Conservation (phyloP, 2,329 filamentous ascomycete species). For the Trichophyton schoenleinii region DNA sequence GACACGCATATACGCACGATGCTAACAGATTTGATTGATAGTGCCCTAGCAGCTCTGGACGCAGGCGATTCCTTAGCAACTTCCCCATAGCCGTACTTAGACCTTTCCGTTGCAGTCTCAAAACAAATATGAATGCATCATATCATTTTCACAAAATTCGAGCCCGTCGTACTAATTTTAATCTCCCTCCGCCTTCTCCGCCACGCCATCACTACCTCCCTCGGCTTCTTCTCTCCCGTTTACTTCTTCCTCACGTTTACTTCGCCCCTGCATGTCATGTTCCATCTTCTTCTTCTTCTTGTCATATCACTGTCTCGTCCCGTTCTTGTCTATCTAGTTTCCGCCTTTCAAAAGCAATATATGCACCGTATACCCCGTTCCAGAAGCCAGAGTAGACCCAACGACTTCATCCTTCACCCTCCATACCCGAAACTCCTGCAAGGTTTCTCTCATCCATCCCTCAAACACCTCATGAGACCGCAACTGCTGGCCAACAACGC, state of each 20-base stretch:
- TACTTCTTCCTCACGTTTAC: no score
- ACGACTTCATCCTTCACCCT: conserved; percentile 55
- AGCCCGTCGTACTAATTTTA: no score
- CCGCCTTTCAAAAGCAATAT: conserved; percentile 48
- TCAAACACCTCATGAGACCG: conserved; percentile 76
- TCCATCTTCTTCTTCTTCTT: not conserved
- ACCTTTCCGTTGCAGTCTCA: no score
- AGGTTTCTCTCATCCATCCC: conserved; percentile 60
- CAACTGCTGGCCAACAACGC: conserved; percentile 78
- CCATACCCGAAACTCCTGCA: conserved; percentile 59
- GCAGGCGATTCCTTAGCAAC: conserved; percentile 35
- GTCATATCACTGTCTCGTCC: not conserved
- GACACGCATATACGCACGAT: not conserved
- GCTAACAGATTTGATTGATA: conserved; percentile 15
- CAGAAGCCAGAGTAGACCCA: conserved; percentile 45
- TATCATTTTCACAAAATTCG: no score
- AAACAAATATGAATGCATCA: no score
- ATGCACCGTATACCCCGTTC: conserved; percentile 72
- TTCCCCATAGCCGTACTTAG: conserved; percentile 23
- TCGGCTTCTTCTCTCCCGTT: no score
- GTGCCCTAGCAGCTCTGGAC: conserved; percentile 38
- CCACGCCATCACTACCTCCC: no score
- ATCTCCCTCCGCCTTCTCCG: no score
- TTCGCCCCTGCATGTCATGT: no score
- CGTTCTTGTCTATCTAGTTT: not conserved